A percentile compares a stretch with the other conserved stretches of the same genome.
These are phyloP conservation scores for Phytophthora quininea DNA, from an alignment of 352 stramenopile species.

Conservation along the genomic window DNA sequence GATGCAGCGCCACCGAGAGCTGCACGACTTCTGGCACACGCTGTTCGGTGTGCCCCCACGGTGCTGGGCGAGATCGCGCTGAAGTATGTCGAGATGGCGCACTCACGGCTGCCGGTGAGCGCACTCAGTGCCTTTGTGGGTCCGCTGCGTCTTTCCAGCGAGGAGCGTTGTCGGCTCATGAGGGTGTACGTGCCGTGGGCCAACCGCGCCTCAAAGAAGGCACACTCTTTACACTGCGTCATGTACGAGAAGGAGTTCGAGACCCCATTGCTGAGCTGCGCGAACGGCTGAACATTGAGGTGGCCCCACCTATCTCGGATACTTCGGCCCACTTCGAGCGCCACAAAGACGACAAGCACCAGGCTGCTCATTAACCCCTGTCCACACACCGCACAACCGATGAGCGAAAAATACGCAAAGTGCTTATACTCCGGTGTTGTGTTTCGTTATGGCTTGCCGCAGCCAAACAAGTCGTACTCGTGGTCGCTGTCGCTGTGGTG, in stretches of 20 bases:
- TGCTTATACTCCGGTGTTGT: conserved; percentile 8
- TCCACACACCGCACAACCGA: conserved; percentile 1
- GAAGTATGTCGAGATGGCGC: conserved; percentile 97
- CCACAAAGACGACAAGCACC: conserved; percentile 27
- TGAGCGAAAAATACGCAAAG: conserved; percentile 13
- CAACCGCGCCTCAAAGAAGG: conserved; percentile 68
- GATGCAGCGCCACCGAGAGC: conserved; percentile 94
- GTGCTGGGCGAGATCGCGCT: conserved; percentile 96
- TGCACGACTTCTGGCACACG: conserved; percentile 97
- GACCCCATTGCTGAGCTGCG: conserved; percentile 90
- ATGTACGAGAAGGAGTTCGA: conserved; percentile 97
- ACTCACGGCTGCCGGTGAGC: conserved; percentile 94
- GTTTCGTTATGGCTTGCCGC: conserved; percentile 23
- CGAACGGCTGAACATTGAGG: conserved; percentile 53
- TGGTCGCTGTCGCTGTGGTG: conserved; percentile 20
- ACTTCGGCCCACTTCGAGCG: conserved; percentile 38
- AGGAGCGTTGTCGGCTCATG: conserved; percentile 81
- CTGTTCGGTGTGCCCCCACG: conserved; percentile 94
- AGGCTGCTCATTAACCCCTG: conserved; percentile 3
- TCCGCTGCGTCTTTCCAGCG: conserved; percentile 72
- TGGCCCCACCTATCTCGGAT: conserved; percentile 44
- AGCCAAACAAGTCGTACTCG: conserved; percentile 41
- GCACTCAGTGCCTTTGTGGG: conserved; percentile 94
- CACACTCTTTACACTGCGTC: conserved; percentile 90
- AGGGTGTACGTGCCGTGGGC: conserved; percentile 96